These are phyloP conservation scores for Apiospora hydei DNA, from an alignment of 2,329 filamentous ascomycete genomes.

Conservation along the genomic window DNA sequence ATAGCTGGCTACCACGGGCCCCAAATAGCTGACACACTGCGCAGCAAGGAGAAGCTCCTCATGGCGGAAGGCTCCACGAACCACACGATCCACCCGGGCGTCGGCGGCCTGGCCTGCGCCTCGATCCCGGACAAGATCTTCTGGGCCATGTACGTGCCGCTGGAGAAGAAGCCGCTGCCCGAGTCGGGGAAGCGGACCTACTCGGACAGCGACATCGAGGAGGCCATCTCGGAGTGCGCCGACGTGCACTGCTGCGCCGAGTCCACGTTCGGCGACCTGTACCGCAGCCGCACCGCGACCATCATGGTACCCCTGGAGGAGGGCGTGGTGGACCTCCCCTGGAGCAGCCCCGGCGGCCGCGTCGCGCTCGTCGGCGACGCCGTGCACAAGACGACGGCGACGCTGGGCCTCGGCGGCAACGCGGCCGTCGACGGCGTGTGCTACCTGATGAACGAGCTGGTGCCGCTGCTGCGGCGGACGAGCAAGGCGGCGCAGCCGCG, in stretches of 20 bases:
- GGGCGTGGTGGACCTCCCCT: slow-evolving; percentile 28
- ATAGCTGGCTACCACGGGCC: neutral
- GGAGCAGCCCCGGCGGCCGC: slow-evolving; percentile 30
- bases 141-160: slow-evolving; percentile 12
- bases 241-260: slow-evolving; percentile 30
- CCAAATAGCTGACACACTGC: neutral
- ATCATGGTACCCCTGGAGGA: slow-evolving; percentile 32
- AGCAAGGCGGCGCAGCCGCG: neutral
- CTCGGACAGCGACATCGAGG: slow-evolving; percentile 28
- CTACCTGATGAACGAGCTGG: slow-evolving; percentile 31
- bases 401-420: slow-evolving; percentile 32
- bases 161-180: neutral
- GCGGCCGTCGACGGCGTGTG: slow-evolving; percentile 30
- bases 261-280: slow-evolving; percentile 35
- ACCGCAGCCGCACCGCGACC: slow-evolving; percentile 27
- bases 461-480: slow-evolving; percentile 29
- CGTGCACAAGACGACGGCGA: slow-evolving; percentile 33
- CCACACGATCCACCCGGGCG: neutral
- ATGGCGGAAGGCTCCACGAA: neutral
- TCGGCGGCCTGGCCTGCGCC: neutral
- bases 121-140: slow-evolving; percentile 18
- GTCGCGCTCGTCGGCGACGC: slow-evolving; percentile 31
- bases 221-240: slow-evolving; percentile 28
- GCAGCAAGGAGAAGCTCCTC: slow-evolving; percentile 1
- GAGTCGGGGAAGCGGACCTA: slow-evolving; percentile 22